Evolutionary conservation across 345 rosid genomes (phyloP).

Genomic region (Anacardium occidentale): DNA sequence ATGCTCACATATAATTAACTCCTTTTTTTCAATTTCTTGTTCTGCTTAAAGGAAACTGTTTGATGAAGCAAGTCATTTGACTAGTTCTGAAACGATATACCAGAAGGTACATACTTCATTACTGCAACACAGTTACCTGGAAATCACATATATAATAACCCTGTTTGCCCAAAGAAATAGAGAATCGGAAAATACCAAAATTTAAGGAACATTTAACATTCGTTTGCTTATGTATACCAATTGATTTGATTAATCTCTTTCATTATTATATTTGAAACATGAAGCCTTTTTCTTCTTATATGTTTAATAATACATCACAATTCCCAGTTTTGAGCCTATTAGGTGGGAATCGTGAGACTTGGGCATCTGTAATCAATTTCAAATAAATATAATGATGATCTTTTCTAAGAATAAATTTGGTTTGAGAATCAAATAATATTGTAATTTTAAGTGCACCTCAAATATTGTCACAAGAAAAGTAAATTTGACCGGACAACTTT

Average conservation of each 20-base stretch:
- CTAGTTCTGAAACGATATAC: constrained; percentile 26
- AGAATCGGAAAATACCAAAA: neutral
- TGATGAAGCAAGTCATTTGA: constrained; percentile 34
- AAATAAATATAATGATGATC: too few species aligned
- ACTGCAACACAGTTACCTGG: neutral
- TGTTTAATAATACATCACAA: too few species aligned
- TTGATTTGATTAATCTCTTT: neutral
- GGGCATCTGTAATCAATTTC: too few species aligned
- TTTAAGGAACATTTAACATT: neutral
- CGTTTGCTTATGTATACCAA: neutral
- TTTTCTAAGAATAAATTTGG: too few species aligned
- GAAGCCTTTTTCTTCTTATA: neutral
- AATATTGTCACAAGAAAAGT: too few species aligned
- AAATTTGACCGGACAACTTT: too few species aligned
- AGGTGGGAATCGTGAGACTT: too few species aligned
- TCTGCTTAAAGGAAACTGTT: constrained; percentile 57
- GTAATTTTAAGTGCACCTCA: too few species aligned
- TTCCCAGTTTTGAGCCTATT: too few species aligned
- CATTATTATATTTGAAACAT: neutral
- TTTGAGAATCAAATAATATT: too few species aligned
- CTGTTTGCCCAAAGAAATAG: neutral
- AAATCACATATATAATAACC: neutral
- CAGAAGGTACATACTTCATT: constrained; percentile 45
- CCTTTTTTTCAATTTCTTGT: neutral
- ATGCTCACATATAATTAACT: neutral